These are phyloP conservation scores for Tubosaeta brunneosetosa DNA, from an alignment of 768 basidiomycete species.

Conservation along the genomic window DNA sequence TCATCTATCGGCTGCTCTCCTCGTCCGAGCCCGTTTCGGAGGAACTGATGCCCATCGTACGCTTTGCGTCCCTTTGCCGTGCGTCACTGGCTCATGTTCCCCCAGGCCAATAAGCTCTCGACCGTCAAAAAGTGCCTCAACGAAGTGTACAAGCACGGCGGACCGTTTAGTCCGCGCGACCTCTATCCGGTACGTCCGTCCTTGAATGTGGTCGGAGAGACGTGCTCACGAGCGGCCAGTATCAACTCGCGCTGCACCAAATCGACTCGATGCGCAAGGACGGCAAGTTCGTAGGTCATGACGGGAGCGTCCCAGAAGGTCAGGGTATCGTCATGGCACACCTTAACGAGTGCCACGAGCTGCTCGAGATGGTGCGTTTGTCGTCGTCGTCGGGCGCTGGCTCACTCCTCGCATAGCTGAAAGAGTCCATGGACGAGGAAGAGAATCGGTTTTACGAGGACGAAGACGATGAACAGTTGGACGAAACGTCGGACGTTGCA, in stretches of 20 bases:
- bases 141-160: constrained; percentile 93
- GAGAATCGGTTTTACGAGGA: constrained; percentile 55
- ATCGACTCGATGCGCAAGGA: constrained; percentile 92
- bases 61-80: constrained; percentile 16
- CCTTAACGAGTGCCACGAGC: constrained; percentile 92
- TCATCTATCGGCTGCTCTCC: constrained; percentile 89
- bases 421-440: constrained; percentile 76
- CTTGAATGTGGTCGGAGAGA: background rate
- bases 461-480: constrained; percentile 35
- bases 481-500: constrained; percentile 7
- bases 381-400: background rate
- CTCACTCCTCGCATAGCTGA: constrained; percentile 40
- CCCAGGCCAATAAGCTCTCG: constrained; percentile 89
- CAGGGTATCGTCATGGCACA: constrained; percentile 96
- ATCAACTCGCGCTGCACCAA: constrained; percentile 91
- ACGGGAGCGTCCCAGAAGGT: constrained; percentile 90
- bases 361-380: constrained; percentile 80
- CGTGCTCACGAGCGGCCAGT: constrained; percentile 41
- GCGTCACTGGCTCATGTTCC: background rate
- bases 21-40: constrained; percentile 97
- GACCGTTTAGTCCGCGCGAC: constrained; percentile 87
- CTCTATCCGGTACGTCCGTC: constrained; percentile 75
- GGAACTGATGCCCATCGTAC: constrained; percentile 93
- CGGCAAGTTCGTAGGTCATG: constrained; percentile 85
- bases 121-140: constrained; percentile 97